phyloP scores from a whole-genome alignment of 495 filamentous ascomycete genomes.

The Beverwykella pulmonaria region DNA sequence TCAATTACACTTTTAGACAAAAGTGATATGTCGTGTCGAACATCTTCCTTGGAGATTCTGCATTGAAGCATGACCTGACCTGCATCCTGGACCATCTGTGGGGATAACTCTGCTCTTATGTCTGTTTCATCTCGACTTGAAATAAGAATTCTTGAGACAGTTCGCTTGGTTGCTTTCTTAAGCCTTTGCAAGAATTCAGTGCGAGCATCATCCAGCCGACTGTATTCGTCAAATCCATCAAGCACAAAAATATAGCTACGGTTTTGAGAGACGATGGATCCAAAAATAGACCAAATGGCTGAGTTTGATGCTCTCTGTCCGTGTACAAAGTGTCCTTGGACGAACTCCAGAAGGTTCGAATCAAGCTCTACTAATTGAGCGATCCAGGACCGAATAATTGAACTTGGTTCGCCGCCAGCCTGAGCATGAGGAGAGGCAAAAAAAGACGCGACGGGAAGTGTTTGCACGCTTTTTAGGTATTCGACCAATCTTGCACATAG shows the following conservation, averaged over 20 bases:
- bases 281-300: neutral
- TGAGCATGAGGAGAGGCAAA: neutral
- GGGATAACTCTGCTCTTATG: neutral
- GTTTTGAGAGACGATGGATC: neutral
- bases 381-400: neutral
- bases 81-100: neutral
- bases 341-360: neutral
- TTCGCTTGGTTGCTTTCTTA: neutral
- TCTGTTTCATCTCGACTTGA: neutral
- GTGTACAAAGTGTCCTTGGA: neutral
- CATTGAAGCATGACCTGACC: neutral
- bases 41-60: neutral
- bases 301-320: neutral
- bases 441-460: neutral
- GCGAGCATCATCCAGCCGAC: neutral
- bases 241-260: neutral
- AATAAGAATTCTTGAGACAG: neutral
- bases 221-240: neutral
- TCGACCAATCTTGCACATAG: neutral
- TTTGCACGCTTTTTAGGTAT: neutral
- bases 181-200: neutral
- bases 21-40: neutral
- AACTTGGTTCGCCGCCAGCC: neutral
- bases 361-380: neutral
- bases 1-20: neutral